Evolutionary conservation across 495 filamentous ascomycete species (phyloP).

Genomic region (Aspergillus sparsus): DNA sequence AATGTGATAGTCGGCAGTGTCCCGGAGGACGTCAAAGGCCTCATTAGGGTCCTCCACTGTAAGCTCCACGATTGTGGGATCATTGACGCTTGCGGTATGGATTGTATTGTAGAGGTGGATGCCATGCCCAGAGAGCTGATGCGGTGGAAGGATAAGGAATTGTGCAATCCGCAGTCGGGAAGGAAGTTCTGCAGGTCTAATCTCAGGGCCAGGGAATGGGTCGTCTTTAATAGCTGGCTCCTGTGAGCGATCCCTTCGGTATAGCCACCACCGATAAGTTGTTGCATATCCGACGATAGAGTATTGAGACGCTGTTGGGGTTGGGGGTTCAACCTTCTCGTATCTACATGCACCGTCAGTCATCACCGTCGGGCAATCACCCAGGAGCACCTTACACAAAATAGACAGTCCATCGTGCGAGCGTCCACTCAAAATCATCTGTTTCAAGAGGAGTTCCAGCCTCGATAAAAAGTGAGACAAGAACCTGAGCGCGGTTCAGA

Average conservation of each 20-base stretch:
- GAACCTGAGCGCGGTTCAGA: slow-evolving; percentile 75
- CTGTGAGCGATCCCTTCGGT: slow-evolving; percentile 33
- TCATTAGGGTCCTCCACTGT: slow-evolving; percentile 97
- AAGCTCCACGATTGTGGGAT: slow-evolving; percentile 70
- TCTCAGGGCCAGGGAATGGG: slow-evolving; percentile 43
- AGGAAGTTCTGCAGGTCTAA: slow-evolving; percentile 53
- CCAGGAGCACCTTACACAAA: slow-evolving; percentile 55
- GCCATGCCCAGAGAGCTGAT: slow-evolving; percentile 77
- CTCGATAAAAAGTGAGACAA: slow-evolving; percentile 89
- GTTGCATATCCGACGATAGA: slow-evolving; percentile 84
- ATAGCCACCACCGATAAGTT: slow-evolving; percentile 73
- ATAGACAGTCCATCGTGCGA: slow-evolving; percentile 85
- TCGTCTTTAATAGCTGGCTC: slow-evolving; percentile 38
- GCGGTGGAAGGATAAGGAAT: slow-evolving; percentile 89
- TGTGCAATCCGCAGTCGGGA: slow-evolving; percentile 85
- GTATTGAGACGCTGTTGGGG: slow-evolving; percentile 57
- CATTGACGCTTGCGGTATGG: slow-evolving; percentile 61
- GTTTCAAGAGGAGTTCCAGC: slow-evolving; percentile 72
- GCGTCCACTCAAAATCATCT: slow-evolving; percentile 70
- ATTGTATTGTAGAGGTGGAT: slow-evolving; percentile 78
- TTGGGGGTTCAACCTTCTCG: slow-evolving; percentile 57
- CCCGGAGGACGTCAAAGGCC: slow-evolving; percentile 86
- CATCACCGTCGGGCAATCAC: background rate
- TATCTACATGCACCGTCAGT: slow-evolving; percentile 51
- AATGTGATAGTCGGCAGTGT: slow-evolving; percentile 75